Conservation (phyloP, 2,329 filamentous ascomycete genomes). For the Calonectria hawksworthii region DNA sequence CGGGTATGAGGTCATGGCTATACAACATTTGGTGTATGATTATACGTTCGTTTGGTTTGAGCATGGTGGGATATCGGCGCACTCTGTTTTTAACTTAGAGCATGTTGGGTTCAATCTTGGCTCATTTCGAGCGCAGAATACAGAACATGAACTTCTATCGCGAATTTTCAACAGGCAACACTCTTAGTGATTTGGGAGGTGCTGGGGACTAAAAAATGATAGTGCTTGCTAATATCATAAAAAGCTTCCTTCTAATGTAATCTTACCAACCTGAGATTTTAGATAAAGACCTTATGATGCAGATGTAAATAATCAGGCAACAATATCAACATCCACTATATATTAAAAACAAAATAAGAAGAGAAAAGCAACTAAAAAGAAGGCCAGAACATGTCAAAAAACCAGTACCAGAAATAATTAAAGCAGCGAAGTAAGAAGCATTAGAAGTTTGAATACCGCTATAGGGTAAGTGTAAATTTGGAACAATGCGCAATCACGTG, state of each 20-base stretch:
- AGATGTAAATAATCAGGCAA: no score
- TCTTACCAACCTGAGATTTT: neutral
- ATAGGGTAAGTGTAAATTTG: slow-evolving; percentile 11
- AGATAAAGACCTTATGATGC: no score
- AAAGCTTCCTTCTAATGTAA: neutral
- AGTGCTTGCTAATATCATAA: neutral
- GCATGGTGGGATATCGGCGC: neutral
- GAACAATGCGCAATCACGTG: slow-evolving; percentile 45
- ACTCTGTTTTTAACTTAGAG: neutral
- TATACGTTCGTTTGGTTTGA: neutral
- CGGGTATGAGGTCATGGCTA: neutral
- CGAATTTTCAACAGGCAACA: neutral
- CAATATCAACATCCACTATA: no score
- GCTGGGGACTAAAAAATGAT: neutral
- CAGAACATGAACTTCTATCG: neutral
- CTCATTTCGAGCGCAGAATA: neutral
- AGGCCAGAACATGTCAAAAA: neutral
- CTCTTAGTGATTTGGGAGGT: neutral
- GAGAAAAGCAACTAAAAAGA: neutral
- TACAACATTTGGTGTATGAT: neutral
- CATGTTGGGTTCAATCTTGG: neutral
- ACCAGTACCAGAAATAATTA: neutral
- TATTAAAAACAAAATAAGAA: neutral
- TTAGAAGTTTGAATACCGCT: neutral
- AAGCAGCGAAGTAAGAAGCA: neutral